Conservation (phyloP, 768 basidiomycete species). For the Collybia mongolica region DNA sequence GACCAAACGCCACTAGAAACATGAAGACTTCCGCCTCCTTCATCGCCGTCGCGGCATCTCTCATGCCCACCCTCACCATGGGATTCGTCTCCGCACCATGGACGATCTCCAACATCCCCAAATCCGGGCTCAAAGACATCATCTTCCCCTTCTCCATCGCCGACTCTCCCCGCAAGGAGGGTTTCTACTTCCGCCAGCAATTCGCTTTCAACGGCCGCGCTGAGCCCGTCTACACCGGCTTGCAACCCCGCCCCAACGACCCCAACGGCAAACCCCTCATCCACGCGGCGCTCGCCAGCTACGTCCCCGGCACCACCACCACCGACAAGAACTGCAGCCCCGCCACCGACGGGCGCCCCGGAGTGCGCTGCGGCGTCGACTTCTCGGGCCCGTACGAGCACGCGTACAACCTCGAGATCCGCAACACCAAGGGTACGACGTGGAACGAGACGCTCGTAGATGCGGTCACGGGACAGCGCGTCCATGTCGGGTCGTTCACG, state of each 20-base stretch:
- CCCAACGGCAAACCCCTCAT: background rate
- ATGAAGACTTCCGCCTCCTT: constrained; percentile 1
- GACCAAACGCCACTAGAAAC: background rate
- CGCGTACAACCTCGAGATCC: background rate
- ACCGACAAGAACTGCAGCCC: background rate
- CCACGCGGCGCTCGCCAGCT: constrained; percentile 2
- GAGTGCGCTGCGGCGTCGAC: background rate
- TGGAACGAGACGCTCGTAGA: constrained; percentile 1
- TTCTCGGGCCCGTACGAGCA: background rate
- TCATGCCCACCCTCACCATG: constrained; percentile 2
- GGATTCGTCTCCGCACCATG: background rate
- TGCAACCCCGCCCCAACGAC: background rate
- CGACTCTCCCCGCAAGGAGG: background rate
- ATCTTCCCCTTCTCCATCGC: constrained; percentile 2
- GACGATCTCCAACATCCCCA: background rate
- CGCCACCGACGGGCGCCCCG: background rate
- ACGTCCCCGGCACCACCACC: background rate
- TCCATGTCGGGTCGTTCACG: constrained; percentile 1
- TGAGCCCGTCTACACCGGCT: background rate
- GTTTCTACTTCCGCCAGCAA: background rate
- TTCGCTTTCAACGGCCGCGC: background rate
- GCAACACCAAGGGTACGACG: background rate
- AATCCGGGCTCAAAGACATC: background rate
- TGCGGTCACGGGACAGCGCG: background rate
- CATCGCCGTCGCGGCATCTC: background rate